A percentile compares a stretch with the other conserved stretches of the same genome.
phyloP scores from a whole-genome alignment of 176 grass and related monocot species.

The Oryza officinalis region DNA sequence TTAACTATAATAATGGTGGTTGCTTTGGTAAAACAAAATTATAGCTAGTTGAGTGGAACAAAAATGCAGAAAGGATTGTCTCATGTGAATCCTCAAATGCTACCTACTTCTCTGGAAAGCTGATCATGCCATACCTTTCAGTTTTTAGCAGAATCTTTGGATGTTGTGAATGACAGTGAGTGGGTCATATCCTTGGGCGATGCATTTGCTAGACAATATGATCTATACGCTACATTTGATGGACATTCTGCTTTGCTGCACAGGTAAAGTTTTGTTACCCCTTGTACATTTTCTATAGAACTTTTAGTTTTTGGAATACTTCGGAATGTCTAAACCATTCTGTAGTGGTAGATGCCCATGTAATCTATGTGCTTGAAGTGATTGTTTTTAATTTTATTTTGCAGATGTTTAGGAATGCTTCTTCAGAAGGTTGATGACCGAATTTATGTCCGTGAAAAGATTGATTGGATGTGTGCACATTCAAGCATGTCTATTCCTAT shows the following conservation, averaged over 20 bases:
- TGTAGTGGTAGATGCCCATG: neutral
- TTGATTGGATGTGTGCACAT: slow-evolving; percentile 94
- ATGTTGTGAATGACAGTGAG: slow-evolving; percentile 84
- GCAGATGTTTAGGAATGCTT: slow-evolving; percentile 94
- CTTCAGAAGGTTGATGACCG: slow-evolving; percentile 98
- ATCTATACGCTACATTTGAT: slow-evolving; percentile 76
- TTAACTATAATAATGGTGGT: slow-evolving; percentile 21
- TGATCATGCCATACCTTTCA: slow-evolving; percentile 52
- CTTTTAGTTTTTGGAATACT: slow-evolving; percentile 13
- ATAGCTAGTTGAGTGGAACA: slow-evolving; percentile 14
- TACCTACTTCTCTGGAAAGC: slow-evolving; percentile 38
- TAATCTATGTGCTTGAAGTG: slow-evolving; percentile 2
- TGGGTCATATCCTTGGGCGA: slow-evolving; percentile 90
- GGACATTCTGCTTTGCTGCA: slow-evolving; percentile 88
- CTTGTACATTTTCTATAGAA: slow-evolving; percentile 1
- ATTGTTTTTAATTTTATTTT: slow-evolving; percentile 10
- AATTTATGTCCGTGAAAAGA: slow-evolving; percentile 79
- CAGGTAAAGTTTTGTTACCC: slow-evolving; percentile 53
- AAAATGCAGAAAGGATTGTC: neutral
- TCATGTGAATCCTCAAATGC: slow-evolving; percentile 14
- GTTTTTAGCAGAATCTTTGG: slow-evolving; percentile 94
- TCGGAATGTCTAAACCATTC: neutral
- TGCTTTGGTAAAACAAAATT: neutral
- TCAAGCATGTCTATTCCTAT: slow-evolving; percentile 87
- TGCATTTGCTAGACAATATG: slow-evolving; percentile 91